Percentiles rank a stretch among this genome's conserved stretches.
Evolutionary conservation across 192 early-diverging fungal species (phyloP).

Genomic region (Umbelopsis sp.): DNA sequence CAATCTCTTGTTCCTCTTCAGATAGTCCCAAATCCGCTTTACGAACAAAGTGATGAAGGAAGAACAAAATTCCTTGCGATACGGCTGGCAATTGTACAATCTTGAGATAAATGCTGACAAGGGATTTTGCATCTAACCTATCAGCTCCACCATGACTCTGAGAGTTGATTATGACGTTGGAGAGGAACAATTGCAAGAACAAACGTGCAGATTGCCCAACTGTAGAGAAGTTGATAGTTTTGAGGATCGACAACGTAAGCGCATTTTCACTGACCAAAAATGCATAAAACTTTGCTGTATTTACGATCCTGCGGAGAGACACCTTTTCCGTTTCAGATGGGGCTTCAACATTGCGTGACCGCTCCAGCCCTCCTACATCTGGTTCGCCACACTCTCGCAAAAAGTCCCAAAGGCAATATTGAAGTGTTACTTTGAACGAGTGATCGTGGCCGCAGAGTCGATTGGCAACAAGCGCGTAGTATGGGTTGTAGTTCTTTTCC

Average conservation of each 20-base stretch:
- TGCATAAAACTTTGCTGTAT: conserved; percentile 86
- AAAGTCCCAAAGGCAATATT: conserved; percentile 96
- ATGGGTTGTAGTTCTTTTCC: conserved; percentile 93
- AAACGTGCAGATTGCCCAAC: conserved; percentile 57
- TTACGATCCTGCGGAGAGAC: conserved; percentile 71
- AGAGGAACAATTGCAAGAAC: conserved; percentile 74
- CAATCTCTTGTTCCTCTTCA: conserved; percentile 64
- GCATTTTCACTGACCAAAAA: conserved; percentile 70
- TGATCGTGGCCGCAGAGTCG: conserved; percentile 77
- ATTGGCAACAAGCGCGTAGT: conserved; percentile 85
- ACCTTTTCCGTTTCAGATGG: conserved; percentile 38
- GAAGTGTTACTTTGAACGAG: conserved; percentile 87
- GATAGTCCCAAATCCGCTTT: conserved; percentile 53
- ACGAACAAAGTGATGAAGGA: conserved; percentile 77
- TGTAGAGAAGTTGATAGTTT: conserved; percentile 77
- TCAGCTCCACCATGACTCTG: conserved; percentile 51
- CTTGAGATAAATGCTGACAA: conserved; percentile 60
- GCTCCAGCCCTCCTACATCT: conserved; percentile 75
- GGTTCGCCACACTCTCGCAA: conserved; percentile 81
- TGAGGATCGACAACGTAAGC: conserved; percentile 76
- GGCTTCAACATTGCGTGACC: conserved; percentile 36
- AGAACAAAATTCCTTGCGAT: conserved; percentile 83
- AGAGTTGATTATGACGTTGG: conserved; percentile 67
- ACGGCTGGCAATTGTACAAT: conserved; percentile 63
- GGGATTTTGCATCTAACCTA: conserved; percentile 47